Base-by-base conservation (phyloP, 345 rosid genomes). In the Alliaria petiolata region DNA sequence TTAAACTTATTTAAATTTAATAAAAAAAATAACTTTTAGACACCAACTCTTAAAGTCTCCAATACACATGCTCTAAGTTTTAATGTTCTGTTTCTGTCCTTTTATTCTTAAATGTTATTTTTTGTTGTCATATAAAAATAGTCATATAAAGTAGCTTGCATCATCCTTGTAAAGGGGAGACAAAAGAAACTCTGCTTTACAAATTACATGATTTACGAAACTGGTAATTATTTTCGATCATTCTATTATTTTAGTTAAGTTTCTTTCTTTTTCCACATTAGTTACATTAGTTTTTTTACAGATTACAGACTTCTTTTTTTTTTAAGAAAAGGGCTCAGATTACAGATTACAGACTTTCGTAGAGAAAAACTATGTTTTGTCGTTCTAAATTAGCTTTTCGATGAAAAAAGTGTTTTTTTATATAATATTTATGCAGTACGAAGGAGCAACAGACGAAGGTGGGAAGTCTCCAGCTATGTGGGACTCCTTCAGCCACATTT, bases 401-500 rank as follows among this genome's bases (percentile, higher is more conserved):
- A 62, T 47, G 13, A 35, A 36, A 52, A 36, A 36, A 28, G 65
- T 36, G 39, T 33, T n/a, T n/a, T 22, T n/a, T n/a, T n/a, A 12
- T 45, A 17, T 33, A n/a, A 46, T 63, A 15, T 52, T 17, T 6
- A 45, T 73, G 40, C 42, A 78, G 82, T 79, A 74, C 53, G 82
- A 79, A 79, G 82, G 82, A 49, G 82, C 82, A 56, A 53, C 78
- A 42, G 30, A 57, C 10, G 72, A 69, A 62, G 79, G 72, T 26
- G 82, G 82, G 5, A 74, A 65, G 53, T 59, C 79, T 44, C 72
- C 72, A 55, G 36, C 76, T 14, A 79, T 69, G 43, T 78, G 81
- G 81, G 79, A 78, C 63, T 70, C 55, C 30, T 78, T 78, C 49
- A 62, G 79, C 65, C 81, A 42, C 64, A 65, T 59, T 11, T 78